Evolutionary conservation across 768 basidiomycete species (phyloP), one percentile per base, ranked within the genome.

Genomic region (Boletus patriciae): DNA sequence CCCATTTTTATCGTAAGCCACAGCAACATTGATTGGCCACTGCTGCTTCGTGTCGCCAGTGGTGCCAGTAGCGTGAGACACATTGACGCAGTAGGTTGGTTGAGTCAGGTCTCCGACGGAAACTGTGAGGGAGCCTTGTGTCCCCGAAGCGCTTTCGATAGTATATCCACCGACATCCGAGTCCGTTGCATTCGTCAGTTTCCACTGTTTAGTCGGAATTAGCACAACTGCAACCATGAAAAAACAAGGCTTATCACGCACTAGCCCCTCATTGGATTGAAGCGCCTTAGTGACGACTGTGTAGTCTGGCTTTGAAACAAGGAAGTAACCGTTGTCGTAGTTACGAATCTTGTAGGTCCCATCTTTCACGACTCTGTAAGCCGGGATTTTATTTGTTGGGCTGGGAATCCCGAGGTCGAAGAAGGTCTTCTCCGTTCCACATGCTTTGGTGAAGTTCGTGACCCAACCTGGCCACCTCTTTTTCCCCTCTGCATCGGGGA

Each of bases 291-390:
- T 46, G 23, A 6, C 9, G 19, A 56, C 55, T 21, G n/a, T 21
- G 18, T 10, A 21, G 18, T 37, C 29, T 8, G 1, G 3, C 7
- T 0, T 3, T 8, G 27, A 13, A 27, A 10, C 27, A 12, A 57
- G 56, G 23, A 29, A 57, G 19, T 34, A 13, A 6, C 46, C 37
- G 3, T 4, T 2, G 23, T 23, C 15, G 38, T 57, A 57, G 38
- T 38, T 57, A 1, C 45, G 56, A 25, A 57, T 57, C 37, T 21
- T 46, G 54, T 57, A 57, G 9, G 8, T 4, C 29, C 54, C 44
- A 18, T 40, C 3, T 11, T 3, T 19, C 18, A 56, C 55, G 29
- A 57, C 33, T 4, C 46, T 19, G 37, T 57, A 57, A 9, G 45
- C 19, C 6, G 54, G 33, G 7, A 56, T 4, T 9, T 9, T 31